These are phyloP conservation scores for Casaregolazyma lundiana DNA, from an alignment of 1,139 yeast genomes.

Conservation along the genomic window DNA sequence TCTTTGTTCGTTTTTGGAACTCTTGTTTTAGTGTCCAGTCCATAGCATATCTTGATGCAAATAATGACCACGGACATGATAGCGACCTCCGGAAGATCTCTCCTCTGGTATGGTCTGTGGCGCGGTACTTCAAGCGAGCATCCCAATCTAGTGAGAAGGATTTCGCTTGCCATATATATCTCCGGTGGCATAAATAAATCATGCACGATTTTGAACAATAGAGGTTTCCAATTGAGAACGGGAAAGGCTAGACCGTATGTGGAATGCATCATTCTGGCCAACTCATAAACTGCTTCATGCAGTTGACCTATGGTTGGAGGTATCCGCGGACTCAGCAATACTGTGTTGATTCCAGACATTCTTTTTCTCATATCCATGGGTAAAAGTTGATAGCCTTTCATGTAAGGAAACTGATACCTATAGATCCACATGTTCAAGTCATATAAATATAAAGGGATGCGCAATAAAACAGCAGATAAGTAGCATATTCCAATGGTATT, in stretches of 20 bases:
- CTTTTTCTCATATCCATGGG: conserved; percentile 20
- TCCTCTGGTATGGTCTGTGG: neutral
- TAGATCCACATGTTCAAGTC: conserved; percentile 33
- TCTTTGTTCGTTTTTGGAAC: conserved; percentile 13
- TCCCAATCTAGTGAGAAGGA: conserved; percentile 10
- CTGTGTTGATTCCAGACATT: conserved; percentile 15
- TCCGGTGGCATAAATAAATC: conserved; percentile 35
- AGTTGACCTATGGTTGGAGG: conserved; percentile 18
- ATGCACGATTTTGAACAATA: conserved; percentile 27
- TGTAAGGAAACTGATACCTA: conserved; percentile 27
- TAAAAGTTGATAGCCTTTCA: conserved; percentile 20
- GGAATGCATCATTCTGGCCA: conserved; percentile 15
- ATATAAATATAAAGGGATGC: conserved; percentile 28
- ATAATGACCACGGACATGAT: conserved; percentile 23
- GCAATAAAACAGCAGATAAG: conserved; percentile 26
- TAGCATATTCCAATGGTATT: conserved; percentile 26
- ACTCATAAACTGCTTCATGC: conserved; percentile 12
- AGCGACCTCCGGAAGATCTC: conserved; percentile 17
- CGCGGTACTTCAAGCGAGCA: neutral
- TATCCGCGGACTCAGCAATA: conserved; percentile 15
- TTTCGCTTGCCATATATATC: conserved; percentile 25
- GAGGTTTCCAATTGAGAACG: conserved; percentile 21
- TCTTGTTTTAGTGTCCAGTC: conserved; percentile 27
- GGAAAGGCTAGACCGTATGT: conserved; percentile 22
- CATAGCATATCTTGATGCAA: conserved; percentile 32